A percentile compares a stretch with the other conserved stretches of the same genome.
Evolutionary conservation across 352 stramenopile genomes (phyloP).

Genomic region (Phytophthora foliorum): DNA sequence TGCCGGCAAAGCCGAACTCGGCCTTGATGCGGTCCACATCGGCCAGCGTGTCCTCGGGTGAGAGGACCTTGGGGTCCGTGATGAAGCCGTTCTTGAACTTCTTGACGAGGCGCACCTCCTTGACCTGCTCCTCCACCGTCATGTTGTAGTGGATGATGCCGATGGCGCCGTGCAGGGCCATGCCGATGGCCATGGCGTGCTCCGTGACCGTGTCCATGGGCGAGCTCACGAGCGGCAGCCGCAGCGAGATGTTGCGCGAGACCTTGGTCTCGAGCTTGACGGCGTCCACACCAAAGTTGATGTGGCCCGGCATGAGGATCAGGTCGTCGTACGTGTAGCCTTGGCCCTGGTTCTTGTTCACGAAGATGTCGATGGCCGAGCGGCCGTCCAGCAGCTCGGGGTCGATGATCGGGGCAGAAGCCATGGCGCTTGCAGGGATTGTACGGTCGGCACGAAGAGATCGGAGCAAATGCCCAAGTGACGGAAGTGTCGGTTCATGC

Average conservation of each 20-base stretch:
- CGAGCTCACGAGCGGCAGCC: conserved; percentile 96
- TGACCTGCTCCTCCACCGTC: conserved; percentile 97
- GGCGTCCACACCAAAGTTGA: conserved; percentile 80
- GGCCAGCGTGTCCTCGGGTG: conserved; percentile 95
- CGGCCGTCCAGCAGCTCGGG: conserved; percentile 76
- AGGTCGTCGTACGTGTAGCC: conserved; percentile 88
- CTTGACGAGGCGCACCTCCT: conserved; percentile 96
- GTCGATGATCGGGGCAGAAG: conserved; percentile 42
- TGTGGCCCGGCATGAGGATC: conserved; percentile 85
- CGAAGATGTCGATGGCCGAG: conserved; percentile 86
- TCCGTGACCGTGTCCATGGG: conserved; percentile 99
- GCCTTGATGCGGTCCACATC: conserved; percentile 97
- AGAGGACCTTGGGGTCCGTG: conserved; percentile 97
- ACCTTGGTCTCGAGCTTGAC: conserved; percentile 96
- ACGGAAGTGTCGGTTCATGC: conserved; percentile 43
- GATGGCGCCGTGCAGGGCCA: conserved; percentile 99
- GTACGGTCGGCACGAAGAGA: conserved; percentile 1
- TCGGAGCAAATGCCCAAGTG: conserved; percentile 51
- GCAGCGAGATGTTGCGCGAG: conserved; percentile 96
- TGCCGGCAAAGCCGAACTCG: conserved; percentile 98
- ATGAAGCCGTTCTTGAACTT: conserved; percentile 99
- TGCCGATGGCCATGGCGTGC: conserved; percentile 99
- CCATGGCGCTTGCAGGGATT: conserved; percentile 2
- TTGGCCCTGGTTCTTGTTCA: conserved; percentile 88
- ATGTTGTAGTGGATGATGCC: conserved; percentile 99